Conservation (phyloP, 2,329 filamentous ascomycete genomes). For the Xylariaceae sp. region DNA sequence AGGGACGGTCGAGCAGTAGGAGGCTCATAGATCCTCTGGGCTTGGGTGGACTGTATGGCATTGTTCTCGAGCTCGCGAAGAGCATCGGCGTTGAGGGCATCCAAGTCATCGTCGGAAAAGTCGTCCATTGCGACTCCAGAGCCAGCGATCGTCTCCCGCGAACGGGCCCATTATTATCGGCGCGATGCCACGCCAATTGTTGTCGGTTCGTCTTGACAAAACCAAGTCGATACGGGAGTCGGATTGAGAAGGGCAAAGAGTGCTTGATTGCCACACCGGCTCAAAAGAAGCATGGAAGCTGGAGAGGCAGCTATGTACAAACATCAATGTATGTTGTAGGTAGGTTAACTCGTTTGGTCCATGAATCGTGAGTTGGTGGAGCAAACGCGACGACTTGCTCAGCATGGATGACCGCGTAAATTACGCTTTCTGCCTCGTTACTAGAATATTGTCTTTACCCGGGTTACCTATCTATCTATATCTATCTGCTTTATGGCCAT, state of each 20-base stretch:
- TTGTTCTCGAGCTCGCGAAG: slow-evolving; percentile 59
- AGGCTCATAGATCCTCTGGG: slow-evolving; percentile 30
- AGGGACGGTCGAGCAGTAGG: neutral
- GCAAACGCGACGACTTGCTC: neutral
- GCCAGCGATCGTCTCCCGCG: slow-evolving; percentile 21
- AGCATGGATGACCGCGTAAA: neutral
- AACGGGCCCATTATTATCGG: slow-evolving; percentile 16
- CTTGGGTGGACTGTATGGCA: slow-evolving; percentile 57
- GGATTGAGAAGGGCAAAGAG: neutral
- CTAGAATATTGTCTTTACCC: too few relatives aligned
- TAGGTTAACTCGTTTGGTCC: too few relatives aligned
- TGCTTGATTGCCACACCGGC: neutral
- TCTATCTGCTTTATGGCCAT: too few relatives aligned
- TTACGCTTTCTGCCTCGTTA: neutral
- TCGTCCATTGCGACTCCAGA: slow-evolving; percentile 45
- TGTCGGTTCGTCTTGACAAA: neutral
- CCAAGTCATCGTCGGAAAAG: slow-evolving; percentile 59
- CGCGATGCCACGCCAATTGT: slow-evolving; percentile 7
- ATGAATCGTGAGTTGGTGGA: neutral
- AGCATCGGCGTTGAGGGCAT: slow-evolving; percentile 51
- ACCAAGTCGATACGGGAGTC: neutral
- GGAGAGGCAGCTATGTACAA: neutral
- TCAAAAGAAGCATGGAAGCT: neutral
- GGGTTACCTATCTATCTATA: too few relatives aligned
- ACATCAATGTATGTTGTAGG: too few relatives aligned